A percentile compares a stretch with the other conserved stretches of the same genome.
phyloP scores from a whole-genome alignment of 2,329 filamentous ascomycete species.

The Ustilaginoidea virens region DNA sequence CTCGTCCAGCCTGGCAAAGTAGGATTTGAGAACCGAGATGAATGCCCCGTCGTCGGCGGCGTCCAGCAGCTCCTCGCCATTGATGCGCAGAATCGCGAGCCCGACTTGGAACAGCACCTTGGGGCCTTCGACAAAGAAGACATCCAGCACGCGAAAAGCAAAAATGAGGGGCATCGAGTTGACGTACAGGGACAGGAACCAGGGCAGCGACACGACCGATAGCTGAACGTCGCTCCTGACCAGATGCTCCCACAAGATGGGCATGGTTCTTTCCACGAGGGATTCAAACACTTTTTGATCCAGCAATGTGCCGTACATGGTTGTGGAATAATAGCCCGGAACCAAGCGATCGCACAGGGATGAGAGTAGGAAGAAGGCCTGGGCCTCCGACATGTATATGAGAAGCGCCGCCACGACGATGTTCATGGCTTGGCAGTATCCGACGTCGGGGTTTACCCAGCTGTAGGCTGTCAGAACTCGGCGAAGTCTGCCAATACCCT shows the following conservation, averaged over 20 bases:
- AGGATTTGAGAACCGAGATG: conserved; percentile 87
- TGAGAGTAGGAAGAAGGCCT: conserved; percentile 89
- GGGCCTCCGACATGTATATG: conserved; percentile 94
- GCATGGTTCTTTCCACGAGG: conserved; percentile 97
- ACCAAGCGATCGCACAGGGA: conserved; percentile 83
- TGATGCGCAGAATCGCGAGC: conserved; percentile 89
- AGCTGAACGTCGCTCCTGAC: conserved; percentile 93
- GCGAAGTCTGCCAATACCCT: conserved; percentile 79
- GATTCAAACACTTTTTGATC: conserved; percentile 97
- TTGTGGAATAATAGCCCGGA: conserved; percentile 94
- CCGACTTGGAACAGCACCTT: conserved; percentile 97
- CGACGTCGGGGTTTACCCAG: conserved; percentile 90
- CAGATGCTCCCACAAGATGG: conserved; percentile 95
- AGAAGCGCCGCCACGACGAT: conserved; percentile 95
- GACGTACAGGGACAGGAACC: conserved; percentile 96
- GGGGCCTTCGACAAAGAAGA: conserved; percentile 95
- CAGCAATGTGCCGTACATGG: conserved; percentile 95
- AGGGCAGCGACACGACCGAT: conserved; percentile 90
- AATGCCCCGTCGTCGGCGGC: conserved; percentile 91
- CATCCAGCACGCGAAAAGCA: conserved; percentile 88
- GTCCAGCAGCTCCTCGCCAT: conserved; percentile 88
- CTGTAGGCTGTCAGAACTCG: conserved; percentile 93
- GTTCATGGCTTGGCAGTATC: conserved; percentile 99
- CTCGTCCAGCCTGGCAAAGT: conserved; percentile 86
- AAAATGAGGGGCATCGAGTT: conserved; percentile 99